A percentile compares a stretch with the other conserved stretches of the same genome.
phyloP scores from a whole-genome alignment of 306 rosid species.

The Mucuna pruriens region DNA sequence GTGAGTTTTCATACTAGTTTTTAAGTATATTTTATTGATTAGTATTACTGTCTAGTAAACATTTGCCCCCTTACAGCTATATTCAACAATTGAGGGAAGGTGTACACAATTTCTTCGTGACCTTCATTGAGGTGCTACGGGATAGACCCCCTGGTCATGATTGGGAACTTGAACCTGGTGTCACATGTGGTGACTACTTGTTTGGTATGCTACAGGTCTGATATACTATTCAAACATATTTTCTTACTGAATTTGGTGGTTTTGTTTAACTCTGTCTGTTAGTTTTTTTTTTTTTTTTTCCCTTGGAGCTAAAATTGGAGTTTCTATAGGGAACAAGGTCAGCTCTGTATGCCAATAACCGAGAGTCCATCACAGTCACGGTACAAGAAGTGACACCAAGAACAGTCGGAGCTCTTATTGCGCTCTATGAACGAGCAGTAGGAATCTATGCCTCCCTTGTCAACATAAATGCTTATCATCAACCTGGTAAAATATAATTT shows the following conservation, averaged over 20 bases:
- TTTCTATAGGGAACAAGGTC: slow-evolving; percentile 90
- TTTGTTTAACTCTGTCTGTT: neutral
- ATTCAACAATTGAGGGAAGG: slow-evolving; percentile 99
- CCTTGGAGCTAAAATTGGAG: slow-evolving; percentile 19
- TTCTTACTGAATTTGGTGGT: slow-evolving; percentile 7
- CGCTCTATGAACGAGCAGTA: slow-evolving; percentile 95
- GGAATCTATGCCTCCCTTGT: slow-evolving; percentile 91
- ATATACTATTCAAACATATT: slow-evolving; percentile 19
- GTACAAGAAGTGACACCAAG: slow-evolving; percentile 93
- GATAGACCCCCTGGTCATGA: slow-evolving; percentile 99
- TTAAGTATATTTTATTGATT: slow-evolving; percentile 12
- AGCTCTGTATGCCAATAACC: slow-evolving; percentile 78
- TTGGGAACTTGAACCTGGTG: slow-evolving; percentile 99
- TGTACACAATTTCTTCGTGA: slow-evolving; percentile 90
- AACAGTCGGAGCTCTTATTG: slow-evolving; percentile 90
- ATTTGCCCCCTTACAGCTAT: slow-evolving; percentile 57
- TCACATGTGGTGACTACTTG: slow-evolving; percentile 97
- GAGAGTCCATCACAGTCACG: slow-evolving; percentile 88
- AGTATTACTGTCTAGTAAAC: slow-evolving; percentile 24
- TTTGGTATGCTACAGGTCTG: slow-evolving; percentile 98
- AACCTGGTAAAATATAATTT: slow-evolving; percentile 71
- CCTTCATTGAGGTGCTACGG: slow-evolving; percentile 92
- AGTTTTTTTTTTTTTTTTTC: no score
- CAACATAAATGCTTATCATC: slow-evolving; percentile 95
- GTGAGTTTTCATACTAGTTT: slow-evolving; percentile 56